Conservation (phyloP, 2,329 filamentous ascomycete species). For the Pseudodiploospora longispora region DNA sequence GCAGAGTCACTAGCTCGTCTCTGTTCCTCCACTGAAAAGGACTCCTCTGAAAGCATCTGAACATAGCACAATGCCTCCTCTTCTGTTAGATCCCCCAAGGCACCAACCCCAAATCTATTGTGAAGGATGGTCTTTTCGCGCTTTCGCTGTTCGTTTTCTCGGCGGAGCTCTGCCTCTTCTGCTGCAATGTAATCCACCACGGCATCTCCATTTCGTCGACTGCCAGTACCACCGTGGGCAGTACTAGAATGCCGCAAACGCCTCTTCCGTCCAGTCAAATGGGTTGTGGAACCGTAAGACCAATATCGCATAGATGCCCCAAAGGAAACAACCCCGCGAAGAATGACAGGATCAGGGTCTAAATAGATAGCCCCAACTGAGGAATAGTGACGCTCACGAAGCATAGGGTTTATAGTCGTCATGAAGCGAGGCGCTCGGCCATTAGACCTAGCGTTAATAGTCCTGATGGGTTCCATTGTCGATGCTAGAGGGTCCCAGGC, state of each 20-base stretch:
- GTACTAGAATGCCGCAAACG: constrained; percentile 59
- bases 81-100: constrained; percentile 55
- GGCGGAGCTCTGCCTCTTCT: constrained; percentile 73
- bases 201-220: constrained; percentile 54
- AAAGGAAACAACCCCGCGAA: constrained; percentile 80
- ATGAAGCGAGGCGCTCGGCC: constrained; percentile 72
- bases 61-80: constrained; percentile 58
- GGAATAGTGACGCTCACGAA: constrained; percentile 66
- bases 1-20: constrained; percentile 45
- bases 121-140: constrained; percentile 65
- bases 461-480: constrained; percentile 67
- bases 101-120: constrained; percentile 74
- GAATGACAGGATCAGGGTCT: constrained; percentile 76
- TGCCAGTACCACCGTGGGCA: constrained; percentile 38
- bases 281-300: constrained; percentile 80
- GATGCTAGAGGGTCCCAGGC: constrained; percentile 95
- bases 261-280: constrained; percentile 71
- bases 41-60: constrained; percentile 57
- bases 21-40: constrained; percentile 48
- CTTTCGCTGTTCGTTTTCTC: constrained; percentile 58
- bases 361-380: constrained; percentile 77
- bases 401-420: constrained; percentile 43
- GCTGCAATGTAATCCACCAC: constrained; percentile 76
- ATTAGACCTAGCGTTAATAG: constrained; percentile 77
- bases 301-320: constrained; percentile 86